These are phyloP conservation scores for Astragalus glycyphyllos DNA, from an alignment of 306 rosid genomes.

Conservation along the genomic window DNA sequence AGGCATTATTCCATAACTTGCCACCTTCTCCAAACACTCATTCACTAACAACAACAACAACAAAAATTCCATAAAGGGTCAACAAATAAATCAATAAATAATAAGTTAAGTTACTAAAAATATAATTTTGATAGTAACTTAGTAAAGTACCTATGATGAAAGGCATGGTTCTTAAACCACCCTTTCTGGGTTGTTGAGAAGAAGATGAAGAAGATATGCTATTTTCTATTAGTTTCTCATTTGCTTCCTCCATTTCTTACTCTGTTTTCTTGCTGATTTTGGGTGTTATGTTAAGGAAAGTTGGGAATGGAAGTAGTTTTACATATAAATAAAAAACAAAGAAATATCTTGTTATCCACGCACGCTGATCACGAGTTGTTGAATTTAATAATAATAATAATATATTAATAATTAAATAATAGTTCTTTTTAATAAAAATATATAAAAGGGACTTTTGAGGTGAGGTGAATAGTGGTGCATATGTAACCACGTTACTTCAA, in stretches of 20 bases:
- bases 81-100: no score
- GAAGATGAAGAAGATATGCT: conserved; percentile 1
- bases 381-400: no score
- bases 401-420: no score
- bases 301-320: no score
- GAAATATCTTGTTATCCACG: no score
- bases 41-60: conserved; percentile 57
- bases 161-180: conserved; percentile 63
- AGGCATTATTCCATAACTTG: conserved; percentile 55
- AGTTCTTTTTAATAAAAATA: no score
- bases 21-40: conserved; percentile 55
- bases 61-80: not conserved
- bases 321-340: no score
- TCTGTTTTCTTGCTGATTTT: not conserved
- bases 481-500: no score
- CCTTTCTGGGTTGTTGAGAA: conserved; percentile 42
- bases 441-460: no score
- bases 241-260: conserved; percentile 10
- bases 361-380: no score
- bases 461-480: no score
- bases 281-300: not conserved
- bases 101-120: no score
- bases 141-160: conserved; percentile 56
- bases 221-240: conserved; percentile 30
- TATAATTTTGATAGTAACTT: not conserved